Base-by-base conservation (phyloP, 2,329 filamentous ascomycete genomes). In the Trichoderma atroviride region DNA sequence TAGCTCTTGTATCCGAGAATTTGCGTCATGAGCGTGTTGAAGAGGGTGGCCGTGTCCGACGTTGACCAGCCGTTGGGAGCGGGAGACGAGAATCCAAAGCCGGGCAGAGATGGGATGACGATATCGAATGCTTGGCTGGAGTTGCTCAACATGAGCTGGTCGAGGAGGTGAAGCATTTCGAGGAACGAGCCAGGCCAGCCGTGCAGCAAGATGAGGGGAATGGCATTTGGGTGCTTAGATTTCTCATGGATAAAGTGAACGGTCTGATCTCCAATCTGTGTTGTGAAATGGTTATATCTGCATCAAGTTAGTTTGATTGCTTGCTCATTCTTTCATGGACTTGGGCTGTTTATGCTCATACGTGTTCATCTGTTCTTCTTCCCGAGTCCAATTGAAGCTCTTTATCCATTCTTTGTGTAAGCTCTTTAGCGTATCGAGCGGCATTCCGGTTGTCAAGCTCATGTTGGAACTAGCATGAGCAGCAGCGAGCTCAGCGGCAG, bases 81-180 rank as follows among this genome's bases (percentile, higher is more conserved):
- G 6, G 75, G 72, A 10, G 73, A 73, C 1, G 79, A 81, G 71
- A 79, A 82, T 29, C 74, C 76, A 69, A 78, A 82, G 2, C 80
- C 80, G 0, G 83, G 81, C 3, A 84, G 78, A 73, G 3, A 84
- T 70, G 31, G 78, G 74, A 60, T 76, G 72, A 69, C 78, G 22
- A 74, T 43, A 31, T 74, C 55, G 58, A 74, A 74, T 37, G 56
- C 37, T 4, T 59, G 35, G 35, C 29, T 68, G 13, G 40, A 35
- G 31, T 59, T 50, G 27, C 31, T 61, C 19, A 22, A n/a, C n/a
- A 43, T 64, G 13, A 70, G 56, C 5, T 35, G 27, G 10, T 73
- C 66, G 14, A 72, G 24, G 2, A 73, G 10, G 14, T 79, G 57
- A 74, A 78, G 71, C 55, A 82, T 83, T 71, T 84, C 82, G 70